These are phyloP conservation scores for Arthrobotrys sphaeroides DNA, from an alignment of 2,329 filamentous ascomycete species.

Conservation along the genomic window DNA sequence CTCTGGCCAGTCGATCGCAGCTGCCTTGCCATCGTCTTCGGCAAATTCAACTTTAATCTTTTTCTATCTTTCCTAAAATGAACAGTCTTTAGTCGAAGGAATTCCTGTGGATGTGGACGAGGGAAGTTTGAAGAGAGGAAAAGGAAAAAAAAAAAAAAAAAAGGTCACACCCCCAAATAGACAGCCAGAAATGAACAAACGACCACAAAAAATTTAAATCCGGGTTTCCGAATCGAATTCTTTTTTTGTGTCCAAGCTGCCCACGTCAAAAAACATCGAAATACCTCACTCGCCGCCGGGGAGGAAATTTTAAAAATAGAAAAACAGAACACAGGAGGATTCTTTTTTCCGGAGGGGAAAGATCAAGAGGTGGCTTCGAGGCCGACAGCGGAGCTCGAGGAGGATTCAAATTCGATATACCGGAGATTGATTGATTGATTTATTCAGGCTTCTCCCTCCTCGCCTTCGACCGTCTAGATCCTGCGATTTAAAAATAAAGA, in stretches of 20 bases:
- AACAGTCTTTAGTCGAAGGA: not conserved
- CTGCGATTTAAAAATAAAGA: too few species aligned
- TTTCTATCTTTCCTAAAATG: not conserved
- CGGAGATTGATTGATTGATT: too few species aligned
- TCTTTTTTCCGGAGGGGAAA: not conserved
- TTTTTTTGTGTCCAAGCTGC: not conserved
- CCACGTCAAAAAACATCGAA: conserved; percentile 7
- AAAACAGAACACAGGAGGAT: not conserved
- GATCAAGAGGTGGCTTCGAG: not conserved
- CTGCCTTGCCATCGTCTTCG: conserved; percentile 6
- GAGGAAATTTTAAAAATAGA: not conserved
- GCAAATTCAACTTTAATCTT: conserved; percentile 2
- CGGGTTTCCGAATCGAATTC: too few species aligned
- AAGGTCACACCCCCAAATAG: not conserved
- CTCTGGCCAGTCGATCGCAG: not conserved
- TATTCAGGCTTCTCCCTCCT: too few species aligned
- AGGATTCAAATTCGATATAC: too few species aligned
- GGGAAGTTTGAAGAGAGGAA: not conserved
- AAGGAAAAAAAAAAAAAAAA: not conserved
- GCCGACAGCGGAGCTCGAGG: too few species aligned
- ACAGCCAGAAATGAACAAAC: not conserved
- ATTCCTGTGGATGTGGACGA: too few species aligned
- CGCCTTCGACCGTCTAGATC: too few species aligned
- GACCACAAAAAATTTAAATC: conserved; percentile 22
- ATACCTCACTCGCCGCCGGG: conserved; percentile 15